Base-by-base conservation (phyloP, 148 eudicot genomes). In the Cornus kousa region DNA sequence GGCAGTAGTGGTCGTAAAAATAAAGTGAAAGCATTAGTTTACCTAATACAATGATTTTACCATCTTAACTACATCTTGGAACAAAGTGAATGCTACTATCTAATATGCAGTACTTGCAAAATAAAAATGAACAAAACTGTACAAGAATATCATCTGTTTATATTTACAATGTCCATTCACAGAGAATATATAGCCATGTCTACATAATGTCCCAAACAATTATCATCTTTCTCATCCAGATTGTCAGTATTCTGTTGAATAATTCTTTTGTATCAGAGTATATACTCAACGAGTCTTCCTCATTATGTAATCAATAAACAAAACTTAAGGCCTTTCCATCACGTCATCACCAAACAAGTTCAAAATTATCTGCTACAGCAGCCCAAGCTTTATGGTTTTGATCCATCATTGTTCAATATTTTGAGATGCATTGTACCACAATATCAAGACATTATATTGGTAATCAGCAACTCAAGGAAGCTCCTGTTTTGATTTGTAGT, bases 401-500 rank as follows among this genome's bases (percentile, higher is more conserved):
- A 6, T 43, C 8, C 8, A 43, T 43, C 48, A 43, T 43, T 5
- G 48, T 43, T 43, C 48, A 6, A 43, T 35, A 35, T 35, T 35
- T 35, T 35, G 6, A 3, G 48, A 43, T 43, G 48, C 48, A 43
- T 43, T 43, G 48, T 5, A 43, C 48, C 48, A 9, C 13, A 57
- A 13, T 19, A 13, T 57, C 62, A 57, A 13, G 62, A 13, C 62
- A 13, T 3, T 57, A 4, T 57, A 19, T 14, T 57, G 62, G 82
- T 50, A 22, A 74, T 84, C 80, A 73, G 76, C 67, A 31, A 73
- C 65, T 43, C 77, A 57, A 57, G 62, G 62, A 57, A 57, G 20
- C 20, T 57, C 19, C n/a, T 19, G 20, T 57, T 57, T 57, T 57
- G 19, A 57, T 57, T 57, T 17, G 66, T 20, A 20, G 24, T 62